A percentile compares a stretch with the other conserved stretches of the same genome.
Evolutionary conservation across 345 rosid species (phyloP).

Genomic region (Bretschneidera sinensis): DNA sequence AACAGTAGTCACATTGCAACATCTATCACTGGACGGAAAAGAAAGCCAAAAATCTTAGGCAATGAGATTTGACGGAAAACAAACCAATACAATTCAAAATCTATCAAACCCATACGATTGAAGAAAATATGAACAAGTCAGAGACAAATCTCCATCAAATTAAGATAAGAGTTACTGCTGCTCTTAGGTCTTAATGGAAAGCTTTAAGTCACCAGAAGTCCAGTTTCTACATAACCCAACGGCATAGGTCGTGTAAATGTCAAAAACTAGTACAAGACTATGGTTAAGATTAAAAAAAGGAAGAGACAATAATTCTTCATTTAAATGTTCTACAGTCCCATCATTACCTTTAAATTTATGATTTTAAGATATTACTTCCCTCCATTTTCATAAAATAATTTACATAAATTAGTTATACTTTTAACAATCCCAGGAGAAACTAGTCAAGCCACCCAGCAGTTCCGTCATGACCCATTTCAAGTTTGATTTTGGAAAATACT

Average conservation of each 20-base stretch:
- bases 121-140: background rate
- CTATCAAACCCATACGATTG: background rate
- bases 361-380: too few species aligned
- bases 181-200: background rate
- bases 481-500: background rate
- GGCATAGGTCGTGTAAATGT: background rate
- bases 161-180: background rate
- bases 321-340: too few species aligned
- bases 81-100: background rate
- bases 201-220: background rate
- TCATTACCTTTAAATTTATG: too few species aligned
- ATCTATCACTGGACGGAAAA: too few species aligned
- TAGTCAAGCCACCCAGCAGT: background rate
- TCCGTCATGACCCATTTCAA: background rate
- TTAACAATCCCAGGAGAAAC: background rate
- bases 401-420: background rate
- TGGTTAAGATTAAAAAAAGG: background rate
- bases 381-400: background rate
- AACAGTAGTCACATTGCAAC: constrained; percentile 1
- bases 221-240: background rate
- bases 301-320: too few species aligned
- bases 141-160: background rate
- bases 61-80: background rate
- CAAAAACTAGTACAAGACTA: too few species aligned
- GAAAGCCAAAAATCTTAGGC: background rate